Evolutionary conservation across 345 rosid genomes (phyloP), one percentile per base, ranked within the genome.

Genomic region (Limnanthes douglasii): DNA sequence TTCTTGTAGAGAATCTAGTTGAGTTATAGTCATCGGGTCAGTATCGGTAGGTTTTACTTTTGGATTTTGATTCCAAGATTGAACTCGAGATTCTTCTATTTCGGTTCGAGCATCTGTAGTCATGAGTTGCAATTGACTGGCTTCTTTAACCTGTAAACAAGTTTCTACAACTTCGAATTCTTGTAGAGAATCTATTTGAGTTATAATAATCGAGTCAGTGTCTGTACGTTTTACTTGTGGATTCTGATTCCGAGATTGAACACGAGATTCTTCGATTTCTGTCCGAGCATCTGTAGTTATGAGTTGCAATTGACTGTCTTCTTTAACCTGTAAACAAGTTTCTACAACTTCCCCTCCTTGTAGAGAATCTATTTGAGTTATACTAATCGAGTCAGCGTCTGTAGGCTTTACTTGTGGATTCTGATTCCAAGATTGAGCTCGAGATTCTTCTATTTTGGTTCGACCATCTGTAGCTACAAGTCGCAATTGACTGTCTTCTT

Each of bases 161-260:
- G 37, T 37, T n/a, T n/a, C n/a, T n/a, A n/a, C n/a, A 21, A 3
- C 19, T 39, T 18, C 21, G 11, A 6, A 21, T 20, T 19, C 31
- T n/a, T 6, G 15, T 3, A 1, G 38, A 9, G 45, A 58, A 33
- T 27, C 43, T 4, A 18, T 4, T 18, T 18, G 45, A n/a, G 12
- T 16, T n/a, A n/a, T n/a, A n/a, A n/a, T n/a, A n/a, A n/a, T n/a
- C n/a, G 59, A 51, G 47, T 65, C 62, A 20, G 31, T 20, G 9
- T 13, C 10, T 6, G 29, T 15, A 22, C 42, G 31, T 18, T 55
- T 33, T 20, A 23, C 56, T 8, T 40, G 19, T 39, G 9, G 48
- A 14, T 15, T 29, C 26, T 9, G 53, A 58, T 27, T 5, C 31
- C 34, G 31, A 53, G 22, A 32, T 11, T 40, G 11, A n/a, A n/a